Base-by-base conservation (phyloP, 495 filamentous ascomycete genomes). In the Penicillium canescens region DNA sequence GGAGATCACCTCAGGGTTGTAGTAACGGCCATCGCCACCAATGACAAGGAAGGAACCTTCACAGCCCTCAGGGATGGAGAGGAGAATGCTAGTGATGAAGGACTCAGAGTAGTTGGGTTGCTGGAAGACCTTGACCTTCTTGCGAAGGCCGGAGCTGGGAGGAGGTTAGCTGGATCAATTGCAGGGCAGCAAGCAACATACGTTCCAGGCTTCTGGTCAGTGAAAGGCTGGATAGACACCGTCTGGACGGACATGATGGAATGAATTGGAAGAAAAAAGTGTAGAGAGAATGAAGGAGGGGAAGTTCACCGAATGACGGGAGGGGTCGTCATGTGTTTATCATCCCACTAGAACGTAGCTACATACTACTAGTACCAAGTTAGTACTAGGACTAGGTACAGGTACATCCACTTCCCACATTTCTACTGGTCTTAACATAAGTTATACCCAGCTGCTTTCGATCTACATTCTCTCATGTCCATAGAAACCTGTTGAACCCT, bases 131-230 rank as follows among this genome's bases (percentile, higher is more conserved):
- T 87, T 90, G 74, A 98, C 95, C 83, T 97, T 98, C 78, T 98
- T 98, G 56, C 94, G 90, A 62, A 98, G 88, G 64, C 94, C 94
- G 56, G 94, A 98, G 61, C 94, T 98, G 63, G 52, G 57, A 40
- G 40, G 40, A 45, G 34, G 56, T 76, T 65, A 67, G 65, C 37
- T 56, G 52, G 54, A 52, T 37, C 26, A 31, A 44, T 49, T 28
- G 35, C 12, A 34, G 47, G 42, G 49, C 16, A 46, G 28, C 13
- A 47, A 52, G 60, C 18, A 54, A 88, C 92, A 73, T 88, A 97
- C 94, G 95, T 98, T 83, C 94, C 94, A 52, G 94, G 94, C 80
- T 98, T 98, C 83, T 98, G 94, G 79, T 97, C 94, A 23, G 85
- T 81, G 71, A 90, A 96, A 52, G 92, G 84, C 62, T 82, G 85